Conservation (phyloP, 1,284 basidiomycete species). For the Pyrrhoderma noxium region DNA sequence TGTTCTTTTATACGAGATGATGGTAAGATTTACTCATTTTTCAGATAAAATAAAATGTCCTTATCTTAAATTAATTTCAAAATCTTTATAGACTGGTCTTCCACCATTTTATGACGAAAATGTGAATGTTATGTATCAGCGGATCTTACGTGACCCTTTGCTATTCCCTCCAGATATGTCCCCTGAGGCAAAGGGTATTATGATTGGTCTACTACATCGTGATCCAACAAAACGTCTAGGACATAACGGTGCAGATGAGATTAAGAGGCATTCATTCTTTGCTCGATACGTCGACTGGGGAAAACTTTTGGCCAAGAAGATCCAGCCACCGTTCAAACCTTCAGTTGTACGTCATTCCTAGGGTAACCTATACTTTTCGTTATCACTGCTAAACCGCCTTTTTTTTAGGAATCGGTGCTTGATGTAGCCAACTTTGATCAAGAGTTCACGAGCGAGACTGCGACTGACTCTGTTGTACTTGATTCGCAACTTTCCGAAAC, state of each 20-base stretch:
- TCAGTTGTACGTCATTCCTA: conserved; percentile 61
- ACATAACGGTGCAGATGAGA: conserved; percentile 90
- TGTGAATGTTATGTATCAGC: conserved; percentile 97
- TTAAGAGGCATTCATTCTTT: conserved; percentile 96
- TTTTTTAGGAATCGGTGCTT: conserved; percentile 61
- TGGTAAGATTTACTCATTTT: conserved; percentile 41
- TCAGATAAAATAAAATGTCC: not conserved
- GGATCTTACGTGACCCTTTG: conserved; percentile 91
- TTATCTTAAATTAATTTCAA: not conserved
- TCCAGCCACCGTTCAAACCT: conserved; percentile 97
- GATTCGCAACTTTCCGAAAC: conserved; percentile 90
- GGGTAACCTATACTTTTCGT: not conserved
- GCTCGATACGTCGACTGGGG: conserved; percentile 91
- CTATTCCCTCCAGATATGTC: conserved; percentile 90
- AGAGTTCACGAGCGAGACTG: conserved; percentile 90
- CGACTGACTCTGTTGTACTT: conserved; percentile 90
- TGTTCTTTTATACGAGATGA: conserved; percentile 98
- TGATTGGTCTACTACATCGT: conserved; percentile 83
- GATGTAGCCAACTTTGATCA: conserved; percentile 91
- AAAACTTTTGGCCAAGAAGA: conserved; percentile 88
- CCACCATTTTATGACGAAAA: conserved; percentile 99
- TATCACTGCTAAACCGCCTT: conserved; percentile 1
- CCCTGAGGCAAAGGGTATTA: conserved; percentile 82
- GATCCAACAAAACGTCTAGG: conserved; percentile 85
- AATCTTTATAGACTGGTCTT: conserved; percentile 68